Conservation (phyloP, 345 rosid genomes). For the Abelmoschus esculentus region DNA sequence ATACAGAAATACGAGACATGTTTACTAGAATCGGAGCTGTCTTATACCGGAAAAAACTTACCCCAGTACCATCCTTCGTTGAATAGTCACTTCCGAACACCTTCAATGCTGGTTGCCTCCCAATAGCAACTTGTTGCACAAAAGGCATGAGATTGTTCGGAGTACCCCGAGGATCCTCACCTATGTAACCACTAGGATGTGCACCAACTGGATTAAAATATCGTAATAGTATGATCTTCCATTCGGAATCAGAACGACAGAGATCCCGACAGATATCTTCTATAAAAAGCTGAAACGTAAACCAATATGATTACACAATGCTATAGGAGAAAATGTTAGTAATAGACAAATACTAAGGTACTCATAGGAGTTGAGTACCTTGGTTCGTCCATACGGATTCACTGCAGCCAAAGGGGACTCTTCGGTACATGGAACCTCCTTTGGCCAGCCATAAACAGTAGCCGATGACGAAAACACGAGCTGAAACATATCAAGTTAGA, state of each 20-base stretch:
- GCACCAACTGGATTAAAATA: constrained; percentile 99
- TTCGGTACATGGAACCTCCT: constrained; percentile 94
- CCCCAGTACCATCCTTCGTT: constrained; percentile 97
- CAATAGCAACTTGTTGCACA: constrained; percentile 96
- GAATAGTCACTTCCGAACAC: constrained; percentile 83
- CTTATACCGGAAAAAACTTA: constrained; percentile 26
- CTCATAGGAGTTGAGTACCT: constrained; percentile 35
- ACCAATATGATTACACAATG: constrained; percentile 11
- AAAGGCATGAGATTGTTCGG: constrained; percentile 99
- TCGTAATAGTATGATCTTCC: constrained; percentile 88
- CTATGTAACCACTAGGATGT: constrained; percentile 86
- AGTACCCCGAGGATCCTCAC: constrained; percentile 93
- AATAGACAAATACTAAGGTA: neutral
- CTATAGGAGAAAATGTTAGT: neutral
- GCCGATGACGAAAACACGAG: constrained; percentile 99
- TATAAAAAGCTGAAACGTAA: constrained; percentile 60
- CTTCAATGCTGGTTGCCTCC: constrained; percentile 69
- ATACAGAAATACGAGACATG: neutral
- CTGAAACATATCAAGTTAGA: constrained; percentile 29
- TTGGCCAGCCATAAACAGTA: constrained; percentile 98
- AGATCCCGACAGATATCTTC: constrained; percentile 92
- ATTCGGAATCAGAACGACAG: constrained; percentile 55
- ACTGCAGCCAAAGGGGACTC: constrained; percentile 58
- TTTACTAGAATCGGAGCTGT: too few relatives aligned
- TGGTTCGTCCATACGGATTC: constrained; percentile 93